Percentiles rank a stretch among this genome's conserved stretches.
phyloP scores from a whole-genome alignment of 306 rosid species.

The Prunus fruticosa region DNA sequence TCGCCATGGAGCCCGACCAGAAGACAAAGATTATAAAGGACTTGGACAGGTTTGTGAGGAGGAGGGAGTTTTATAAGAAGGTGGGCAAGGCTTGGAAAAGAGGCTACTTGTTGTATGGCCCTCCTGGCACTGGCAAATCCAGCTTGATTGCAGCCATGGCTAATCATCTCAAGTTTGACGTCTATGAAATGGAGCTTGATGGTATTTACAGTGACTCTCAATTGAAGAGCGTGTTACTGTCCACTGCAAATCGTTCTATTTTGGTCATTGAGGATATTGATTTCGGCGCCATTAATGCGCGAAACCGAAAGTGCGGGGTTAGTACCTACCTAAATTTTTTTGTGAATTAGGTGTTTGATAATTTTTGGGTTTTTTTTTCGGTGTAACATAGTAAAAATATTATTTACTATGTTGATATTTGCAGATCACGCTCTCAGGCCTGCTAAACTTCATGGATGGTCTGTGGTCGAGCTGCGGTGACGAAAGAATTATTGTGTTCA shows the following conservation, averaged over 20 bases:
- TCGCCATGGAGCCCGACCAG: constrained; percentile 35
- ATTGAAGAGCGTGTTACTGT: constrained; percentile 23
- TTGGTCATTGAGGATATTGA: constrained; percentile 45
- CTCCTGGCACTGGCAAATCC: constrained; percentile 36
- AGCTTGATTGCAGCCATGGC: constrained; percentile 52
- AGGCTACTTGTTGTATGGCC: constrained; percentile 43
- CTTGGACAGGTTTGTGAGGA: too few relatives aligned
- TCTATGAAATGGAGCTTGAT: constrained; percentile 36
- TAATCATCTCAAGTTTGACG: constrained; percentile 42
- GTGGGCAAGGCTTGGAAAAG: constrained; percentile 46
- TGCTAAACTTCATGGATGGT: constrained; percentile 53
- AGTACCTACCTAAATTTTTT: too few relatives aligned
- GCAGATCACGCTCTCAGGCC: constrained; percentile 37
- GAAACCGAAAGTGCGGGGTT: too few relatives aligned
- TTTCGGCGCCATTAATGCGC: constrained; percentile 5
- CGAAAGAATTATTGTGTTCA: constrained; percentile 56
- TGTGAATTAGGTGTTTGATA: too few relatives aligned
- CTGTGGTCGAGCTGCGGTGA: constrained; percentile 70
- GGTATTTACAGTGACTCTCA: constrained; percentile 19
- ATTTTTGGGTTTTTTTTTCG: too few relatives aligned
- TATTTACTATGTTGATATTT: background rate
- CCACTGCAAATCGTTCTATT: constrained; percentile 35
- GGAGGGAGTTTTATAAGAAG: too few relatives aligned
- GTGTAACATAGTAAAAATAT: too few relatives aligned
- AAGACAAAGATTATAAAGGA: constrained; percentile 8